A percentile compares a stretch with the other conserved stretches of the same genome.
These are phyloP conservation scores for Peziza echinospora DNA, from an alignment of 495 filamentous ascomycete species.

Conservation along the genomic window DNA sequence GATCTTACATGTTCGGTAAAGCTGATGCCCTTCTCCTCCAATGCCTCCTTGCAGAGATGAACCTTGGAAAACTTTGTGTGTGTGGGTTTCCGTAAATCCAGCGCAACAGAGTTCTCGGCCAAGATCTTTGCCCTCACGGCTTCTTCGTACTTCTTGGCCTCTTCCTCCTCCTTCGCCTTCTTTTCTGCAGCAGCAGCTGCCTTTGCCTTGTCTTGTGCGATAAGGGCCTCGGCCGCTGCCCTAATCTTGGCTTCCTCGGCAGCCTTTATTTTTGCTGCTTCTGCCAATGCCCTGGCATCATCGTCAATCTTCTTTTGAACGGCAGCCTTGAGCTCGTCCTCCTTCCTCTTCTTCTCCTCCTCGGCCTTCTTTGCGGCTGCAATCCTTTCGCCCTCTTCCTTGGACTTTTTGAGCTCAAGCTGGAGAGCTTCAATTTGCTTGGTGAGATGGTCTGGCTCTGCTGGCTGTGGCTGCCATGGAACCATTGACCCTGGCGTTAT, in stretches of 20 bases:
- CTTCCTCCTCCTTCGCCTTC: slow-evolving; percentile 10
- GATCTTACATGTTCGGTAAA: slow-evolving; percentile 18
- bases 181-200: neutral
- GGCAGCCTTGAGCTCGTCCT: slow-evolving; percentile 3
- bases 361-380: slow-evolving; percentile 10
- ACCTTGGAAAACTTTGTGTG: slow-evolving; percentile 19
- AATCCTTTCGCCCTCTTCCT: neutral
- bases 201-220: neutral
- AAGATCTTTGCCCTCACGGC: slow-evolving; percentile 1
- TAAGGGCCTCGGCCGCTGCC: neutral
- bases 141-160: slow-evolving; percentile 7
- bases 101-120: neutral
- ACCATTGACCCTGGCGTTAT: neutral
- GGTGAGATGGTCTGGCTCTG: neutral
- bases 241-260: slow-evolving; percentile 3
- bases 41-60: slow-evolving; percentile 19
- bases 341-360: slow-evolving; percentile 9
- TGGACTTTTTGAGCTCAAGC: slow-evolving; percentile 1
- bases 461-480: neutral
- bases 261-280: slow-evolving; percentile 2
- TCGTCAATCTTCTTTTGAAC: slow-evolving; percentile 3
- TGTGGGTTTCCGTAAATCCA: slow-evolving; percentile 5
- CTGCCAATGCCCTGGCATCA: slow-evolving; percentile 6
- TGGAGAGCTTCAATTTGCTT: slow-evolving; percentile 1
- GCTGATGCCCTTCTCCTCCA: slow-evolving; percentile 15